phyloP scores from a whole-genome alignment of 192 early-diverging fungal species.

The Coemansia sp. region DNA sequence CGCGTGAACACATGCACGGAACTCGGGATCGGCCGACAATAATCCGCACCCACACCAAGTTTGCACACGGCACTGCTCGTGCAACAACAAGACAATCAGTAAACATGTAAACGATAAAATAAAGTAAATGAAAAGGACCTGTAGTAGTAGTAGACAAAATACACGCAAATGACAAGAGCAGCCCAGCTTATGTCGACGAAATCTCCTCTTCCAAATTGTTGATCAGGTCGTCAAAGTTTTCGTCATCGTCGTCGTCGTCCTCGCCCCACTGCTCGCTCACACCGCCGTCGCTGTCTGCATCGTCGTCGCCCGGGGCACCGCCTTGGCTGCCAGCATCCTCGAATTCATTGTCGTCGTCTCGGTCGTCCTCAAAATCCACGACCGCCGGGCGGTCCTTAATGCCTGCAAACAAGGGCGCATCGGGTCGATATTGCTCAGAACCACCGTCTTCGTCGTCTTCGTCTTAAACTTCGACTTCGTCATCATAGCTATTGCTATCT shows the following conservation, averaged over 20 bases:
- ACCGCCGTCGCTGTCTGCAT: constrained; percentile 5
- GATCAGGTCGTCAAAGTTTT: constrained; percentile 57
- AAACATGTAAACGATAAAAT: background rate
- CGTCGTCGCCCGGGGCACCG: background rate
- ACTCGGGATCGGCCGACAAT: background rate
- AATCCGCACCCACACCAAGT: no score
- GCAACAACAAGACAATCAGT: background rate
- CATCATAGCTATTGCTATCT: constrained; percentile 22
- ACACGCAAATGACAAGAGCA: no score
- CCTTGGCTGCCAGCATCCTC: constrained; percentile 9
- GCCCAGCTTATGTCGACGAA: constrained; percentile 21
- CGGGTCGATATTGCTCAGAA: background rate
- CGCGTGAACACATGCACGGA: background rate
- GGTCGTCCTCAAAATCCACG: background rate
- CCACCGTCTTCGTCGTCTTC: constrained; percentile 6
- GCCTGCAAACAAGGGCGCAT: constrained; percentile 25
- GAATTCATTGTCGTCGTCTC: constrained; percentile 15
- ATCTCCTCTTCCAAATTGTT: constrained; percentile 59
- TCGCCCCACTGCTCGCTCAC: constrained; percentile 48
- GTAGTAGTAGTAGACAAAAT: no score
- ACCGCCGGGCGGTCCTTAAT: constrained; percentile 15
- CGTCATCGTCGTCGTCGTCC: constrained; percentile 45
- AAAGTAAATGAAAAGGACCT: no score
- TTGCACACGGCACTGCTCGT: background rate
- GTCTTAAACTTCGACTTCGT: constrained; percentile 4